These are phyloP conservation scores for Jatropha podagrica DNA, from an alignment of 441 rosid species.

Conservation along the genomic window DNA sequence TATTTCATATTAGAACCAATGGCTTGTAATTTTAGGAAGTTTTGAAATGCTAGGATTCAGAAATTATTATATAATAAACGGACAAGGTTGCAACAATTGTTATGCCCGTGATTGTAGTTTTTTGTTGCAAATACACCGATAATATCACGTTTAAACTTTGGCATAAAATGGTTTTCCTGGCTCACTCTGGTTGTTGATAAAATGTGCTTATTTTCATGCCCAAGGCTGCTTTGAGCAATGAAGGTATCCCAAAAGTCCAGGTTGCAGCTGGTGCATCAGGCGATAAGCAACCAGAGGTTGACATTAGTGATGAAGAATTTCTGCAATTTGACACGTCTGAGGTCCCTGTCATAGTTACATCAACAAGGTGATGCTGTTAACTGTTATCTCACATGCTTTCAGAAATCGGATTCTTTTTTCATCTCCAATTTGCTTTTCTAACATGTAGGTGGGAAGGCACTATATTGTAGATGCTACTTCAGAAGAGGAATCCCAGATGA, in stretches of 20 bases:
- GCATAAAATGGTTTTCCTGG: background rate
- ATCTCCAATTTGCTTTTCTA: background rate
- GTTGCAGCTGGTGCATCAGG: slow-evolving; percentile 49
- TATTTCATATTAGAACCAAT: background rate
- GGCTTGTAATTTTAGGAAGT: background rate
- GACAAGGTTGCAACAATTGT: background rate
- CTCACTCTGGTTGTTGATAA: background rate
- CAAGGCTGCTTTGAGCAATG: slow-evolving; percentile 91
- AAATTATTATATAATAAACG: background rate
- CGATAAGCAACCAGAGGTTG: slow-evolving; percentile 81
- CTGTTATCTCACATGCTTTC: no score
- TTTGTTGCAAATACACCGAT: background rate
- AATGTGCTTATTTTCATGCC: slow-evolving; percentile 3
- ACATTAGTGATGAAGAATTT: slow-evolving; percentile 89
- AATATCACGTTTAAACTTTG: background rate
- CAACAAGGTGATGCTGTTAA: slow-evolving; percentile 50
- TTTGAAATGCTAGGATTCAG: background rate
- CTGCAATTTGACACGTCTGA: slow-evolving; percentile 72
- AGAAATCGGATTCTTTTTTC: background rate
- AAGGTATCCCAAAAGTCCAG: slow-evolving; percentile 72
- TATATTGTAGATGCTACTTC: slow-evolving; percentile 81
- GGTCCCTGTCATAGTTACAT: slow-evolving; percentile 67
- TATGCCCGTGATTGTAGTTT: no score
- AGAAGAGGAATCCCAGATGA: slow-evolving; percentile 95
- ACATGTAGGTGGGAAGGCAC: slow-evolving; percentile 62